Evolutionary conservation across 225 moss, liverwort and hornwort species (phyloP).

Genomic region (Pseudoscleropodium purum): DNA sequence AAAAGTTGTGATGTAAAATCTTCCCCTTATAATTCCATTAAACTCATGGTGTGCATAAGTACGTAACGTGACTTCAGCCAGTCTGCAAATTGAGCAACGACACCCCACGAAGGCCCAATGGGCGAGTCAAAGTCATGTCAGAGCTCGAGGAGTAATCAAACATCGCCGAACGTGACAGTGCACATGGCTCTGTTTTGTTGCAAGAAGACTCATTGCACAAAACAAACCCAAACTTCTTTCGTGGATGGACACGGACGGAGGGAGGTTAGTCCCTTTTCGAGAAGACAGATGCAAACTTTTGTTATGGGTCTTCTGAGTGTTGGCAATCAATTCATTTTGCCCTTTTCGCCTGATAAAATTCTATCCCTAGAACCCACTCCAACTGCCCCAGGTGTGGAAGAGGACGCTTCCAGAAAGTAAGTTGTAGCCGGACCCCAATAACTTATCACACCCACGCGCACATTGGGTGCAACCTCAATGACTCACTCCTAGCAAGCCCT

Average conservation of each 20-base stretch:
- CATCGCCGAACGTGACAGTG: neutral
- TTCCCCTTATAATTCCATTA: neutral
- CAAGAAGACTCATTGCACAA: neutral
- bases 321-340: neutral
- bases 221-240: neutral
- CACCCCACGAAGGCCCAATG: no score
- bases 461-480: neutral
- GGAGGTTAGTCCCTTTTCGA: no score
- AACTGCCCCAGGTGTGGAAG: neutral
- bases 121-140: neutral
- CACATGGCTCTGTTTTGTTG: conserved; percentile 2
- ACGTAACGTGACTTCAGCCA: neutral
- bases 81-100: neutral
- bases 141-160: neutral
- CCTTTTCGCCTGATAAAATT: neutral
- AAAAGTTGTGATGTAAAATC: neutral
- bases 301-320: neutral
- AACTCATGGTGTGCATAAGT: neutral
- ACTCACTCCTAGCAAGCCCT: no score
- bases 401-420: neutral
- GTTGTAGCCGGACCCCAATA: neutral
- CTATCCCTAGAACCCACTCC: neutral
- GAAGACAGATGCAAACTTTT: no score
- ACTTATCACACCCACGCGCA: neutral
- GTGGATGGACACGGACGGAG: neutral